A percentile compares a stretch with the other conserved stretches of the same genome.
Conservation (phyloP, 352 stramenopile genomes). For the Globisporangium perplexum region DNA sequence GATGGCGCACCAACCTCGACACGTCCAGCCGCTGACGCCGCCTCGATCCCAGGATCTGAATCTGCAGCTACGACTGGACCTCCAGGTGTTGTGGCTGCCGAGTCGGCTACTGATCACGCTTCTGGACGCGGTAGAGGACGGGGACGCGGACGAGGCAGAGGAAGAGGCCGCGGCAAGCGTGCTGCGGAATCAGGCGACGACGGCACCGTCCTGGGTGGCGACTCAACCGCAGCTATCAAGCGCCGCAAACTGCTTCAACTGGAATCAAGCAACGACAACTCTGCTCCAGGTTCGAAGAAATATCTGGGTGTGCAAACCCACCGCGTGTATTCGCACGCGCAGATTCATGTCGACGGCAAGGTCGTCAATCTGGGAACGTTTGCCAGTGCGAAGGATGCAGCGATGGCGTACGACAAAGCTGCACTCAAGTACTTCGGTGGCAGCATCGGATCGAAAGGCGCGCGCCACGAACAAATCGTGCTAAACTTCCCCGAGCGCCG, state of each 20-base stretch:
- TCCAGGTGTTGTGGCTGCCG: slow-evolving; percentile 11
- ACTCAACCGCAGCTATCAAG: slow-evolving; percentile 14
- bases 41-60: slow-evolving; percentile 4
- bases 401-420: slow-evolving; percentile 78
- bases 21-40: slow-evolving; percentile 1
- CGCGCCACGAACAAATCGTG: slow-evolving; percentile 39
- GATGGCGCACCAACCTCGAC: slow-evolving; percentile 23
- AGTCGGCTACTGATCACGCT: neutral
- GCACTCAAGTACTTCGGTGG: slow-evolving; percentile 71
- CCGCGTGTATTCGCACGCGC: slow-evolving; percentile 65
- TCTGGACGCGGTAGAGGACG: slow-evolving; percentile 24
- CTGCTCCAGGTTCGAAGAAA: slow-evolving; percentile 35
- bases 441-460: slow-evolving; percentile 28
- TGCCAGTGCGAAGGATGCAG: slow-evolving; percentile 55
- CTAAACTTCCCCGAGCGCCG: slow-evolving; percentile 77
- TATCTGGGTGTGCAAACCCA: slow-evolving; percentile 71
- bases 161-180: slow-evolving; percentile 48
- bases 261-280: neutral
- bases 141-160: slow-evolving; percentile 35
- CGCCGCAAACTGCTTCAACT: slow-evolving; percentile 24
- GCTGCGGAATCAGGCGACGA: slow-evolving; percentile 20
- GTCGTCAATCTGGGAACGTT: slow-evolving; percentile 75
- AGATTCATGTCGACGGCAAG: slow-evolving; percentile 77
- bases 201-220: neutral
- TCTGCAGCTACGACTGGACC: slow-evolving; percentile 6